Evolutionary conservation across 1,284 basidiomycete genomes (phyloP).

Genomic region (Ceratobasidium sp.): DNA sequence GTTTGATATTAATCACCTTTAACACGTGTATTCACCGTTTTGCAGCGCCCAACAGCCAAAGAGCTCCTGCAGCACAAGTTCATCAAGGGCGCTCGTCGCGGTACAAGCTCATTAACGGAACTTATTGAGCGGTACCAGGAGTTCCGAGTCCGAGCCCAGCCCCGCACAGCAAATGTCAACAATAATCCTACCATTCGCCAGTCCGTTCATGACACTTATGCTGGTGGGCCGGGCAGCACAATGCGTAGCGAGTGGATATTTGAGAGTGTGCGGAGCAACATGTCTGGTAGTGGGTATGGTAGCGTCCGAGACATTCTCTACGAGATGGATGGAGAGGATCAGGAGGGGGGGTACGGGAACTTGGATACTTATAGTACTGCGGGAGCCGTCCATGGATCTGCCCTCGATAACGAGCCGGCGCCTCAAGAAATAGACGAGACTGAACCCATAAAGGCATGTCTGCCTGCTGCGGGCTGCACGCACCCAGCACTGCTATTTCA

Average conservation of each 20-base stretch:
- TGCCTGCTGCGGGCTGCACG: conserved; percentile 51
- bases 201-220: conserved; percentile 38
- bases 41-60: conserved; percentile 87
- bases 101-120: conserved; percentile 83
- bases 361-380: conserved; percentile 25
- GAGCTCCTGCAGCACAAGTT: conserved; percentile 94
- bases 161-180: conserved; percentile 31
- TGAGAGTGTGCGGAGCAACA: conserved; percentile 79
- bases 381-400: conserved; percentile 37
- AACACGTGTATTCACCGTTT: conserved; percentile 50
- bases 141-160: conserved; percentile 64
- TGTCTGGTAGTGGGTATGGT: conserved; percentile 73
- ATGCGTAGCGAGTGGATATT: conserved; percentile 96
- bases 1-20: conserved; percentile 53
- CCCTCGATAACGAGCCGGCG: conserved; percentile 27
- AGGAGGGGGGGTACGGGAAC: conserved; percentile 51
- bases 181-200: conserved; percentile 42
- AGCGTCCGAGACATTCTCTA: conserved; percentile 56
- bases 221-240: conserved; percentile 59
- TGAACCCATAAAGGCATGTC: conserved; percentile 34
- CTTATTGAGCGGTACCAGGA: conserved; percentile 87
- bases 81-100: conserved; percentile 82
- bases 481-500: conserved; percentile 48
- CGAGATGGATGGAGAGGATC: conserved; percentile 56
- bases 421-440: conserved; percentile 26